These are phyloP conservation scores for Saturnispora ahearnii DNA, from an alignment of 805 yeast genomes.

Conservation along the genomic window DNA sequence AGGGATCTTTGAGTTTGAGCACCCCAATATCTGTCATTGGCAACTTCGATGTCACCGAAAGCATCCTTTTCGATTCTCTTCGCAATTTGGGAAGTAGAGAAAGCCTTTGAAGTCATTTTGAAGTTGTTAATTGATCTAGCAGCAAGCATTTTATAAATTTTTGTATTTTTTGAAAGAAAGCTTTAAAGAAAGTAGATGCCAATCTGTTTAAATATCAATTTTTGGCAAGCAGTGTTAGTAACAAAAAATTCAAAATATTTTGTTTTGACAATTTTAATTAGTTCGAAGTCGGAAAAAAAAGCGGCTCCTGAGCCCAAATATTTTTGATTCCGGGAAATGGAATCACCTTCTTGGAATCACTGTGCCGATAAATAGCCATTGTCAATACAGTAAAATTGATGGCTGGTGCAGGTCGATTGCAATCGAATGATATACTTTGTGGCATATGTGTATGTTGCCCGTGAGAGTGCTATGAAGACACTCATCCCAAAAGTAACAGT, in stretches of 20 bases:
- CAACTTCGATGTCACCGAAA: constrained; percentile 89
- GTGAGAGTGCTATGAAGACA: too few relatives aligned
- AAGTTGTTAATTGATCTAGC: constrained; percentile 15
- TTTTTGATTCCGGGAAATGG: too few relatives aligned
- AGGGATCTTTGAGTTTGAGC: constrained; percentile 95
- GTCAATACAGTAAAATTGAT: too few relatives aligned
- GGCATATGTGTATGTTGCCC: too few relatives aligned
- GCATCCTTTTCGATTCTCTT: constrained; percentile 86
- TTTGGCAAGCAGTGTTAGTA: neutral
- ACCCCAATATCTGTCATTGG: constrained; percentile 82
- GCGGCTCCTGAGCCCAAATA: too few relatives aligned
- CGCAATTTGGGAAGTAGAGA: constrained; percentile 23
- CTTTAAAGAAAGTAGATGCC: neutral
- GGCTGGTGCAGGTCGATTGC: too few relatives aligned
- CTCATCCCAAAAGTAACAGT: too few relatives aligned
- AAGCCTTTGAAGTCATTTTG: constrained; percentile 21
- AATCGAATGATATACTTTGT: too few relatives aligned
- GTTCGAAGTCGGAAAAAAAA: too few relatives aligned
- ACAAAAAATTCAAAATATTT: neutral
- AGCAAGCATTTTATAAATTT: constrained; percentile 17
- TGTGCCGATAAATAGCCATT: too few relatives aligned
- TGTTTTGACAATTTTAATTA: too few relatives aligned
- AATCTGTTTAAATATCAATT: neutral
- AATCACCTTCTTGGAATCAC: too few relatives aligned
- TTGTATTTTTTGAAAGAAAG: neutral